Base-by-base conservation (phyloP, 495 filamentous ascomycete genomes). In the Hypomontagnella submonticulosa region DNA sequence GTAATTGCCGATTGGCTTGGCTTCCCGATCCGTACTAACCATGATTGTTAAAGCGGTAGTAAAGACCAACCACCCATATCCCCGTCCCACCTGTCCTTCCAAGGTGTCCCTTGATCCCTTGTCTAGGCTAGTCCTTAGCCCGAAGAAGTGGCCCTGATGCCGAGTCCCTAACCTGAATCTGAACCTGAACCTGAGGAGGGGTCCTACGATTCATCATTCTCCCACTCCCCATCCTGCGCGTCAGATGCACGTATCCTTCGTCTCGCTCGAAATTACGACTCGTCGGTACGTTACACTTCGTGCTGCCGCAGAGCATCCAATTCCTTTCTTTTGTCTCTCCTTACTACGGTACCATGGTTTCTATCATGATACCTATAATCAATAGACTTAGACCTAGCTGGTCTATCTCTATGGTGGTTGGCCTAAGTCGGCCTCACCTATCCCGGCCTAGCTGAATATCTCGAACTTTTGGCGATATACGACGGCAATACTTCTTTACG, bases 251-350 rank as follows among this genome's bases (percentile, higher is more conserved):
- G 56, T 67, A 61, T 44, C 63, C 57, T 57, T 65, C n/a, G 18
- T 54, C 51, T 46, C 16, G n/a, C 15, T 47, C 30, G 16, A 68
- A 58, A 59, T 59, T 63, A 54, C 58, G 13, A 57, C 49, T 37
- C 15, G 37, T 57, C 38, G 57, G 59, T 68, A 63, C 58, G 65
- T 68, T 68, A 58, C 58, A 68, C 65, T 18, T 63, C 12, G 30
- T 27, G 18, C 44, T 19, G 4, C 34, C 11, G 43, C 38, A 52
- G 23, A 2, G 32, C 10, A 53, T 32, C 41, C 5, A 13, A 19
- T 48, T 36, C 48, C 34, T 48, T 23, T 13, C 55, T 57, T 16
- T 27, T 4, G 40, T 47, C 5, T 36, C 33, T 19, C 11, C 18
- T 23, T 41, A 16, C 15, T 3, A 27, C 6, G 23, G 23, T 2